phyloP scores from a whole-genome alignment of 176 grass and related monocot species.

The bread wheat (Triticum aestivum) region DNA sequence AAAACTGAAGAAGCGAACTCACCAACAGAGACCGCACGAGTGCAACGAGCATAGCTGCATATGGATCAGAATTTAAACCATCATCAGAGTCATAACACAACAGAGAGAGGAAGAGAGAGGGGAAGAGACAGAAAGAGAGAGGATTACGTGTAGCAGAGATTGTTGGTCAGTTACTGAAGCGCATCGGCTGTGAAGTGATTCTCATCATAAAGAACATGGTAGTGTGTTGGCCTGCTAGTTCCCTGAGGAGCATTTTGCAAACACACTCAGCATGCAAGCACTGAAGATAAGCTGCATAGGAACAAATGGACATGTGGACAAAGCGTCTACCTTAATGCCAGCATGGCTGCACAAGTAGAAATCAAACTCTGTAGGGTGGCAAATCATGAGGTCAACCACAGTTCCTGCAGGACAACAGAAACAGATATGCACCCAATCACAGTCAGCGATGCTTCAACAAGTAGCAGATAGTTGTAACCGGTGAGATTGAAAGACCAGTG shows the following conservation, averaged over 20 bases:
- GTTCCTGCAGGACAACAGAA: slow-evolving; percentile 48
- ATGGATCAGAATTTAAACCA: slow-evolving; percentile 1
- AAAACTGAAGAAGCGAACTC: neutral
- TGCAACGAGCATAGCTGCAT: slow-evolving; percentile 86
- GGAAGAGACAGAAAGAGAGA: neutral
- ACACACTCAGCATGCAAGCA: slow-evolving; percentile 20
- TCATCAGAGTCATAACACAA: neutral
- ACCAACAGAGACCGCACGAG: slow-evolving; percentile 80
- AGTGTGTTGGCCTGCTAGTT: slow-evolving; percentile 73
- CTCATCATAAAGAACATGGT: slow-evolving; percentile 73
- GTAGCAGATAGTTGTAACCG: neutral
- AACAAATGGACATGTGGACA: neutral
- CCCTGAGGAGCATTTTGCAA: slow-evolving; percentile 45
- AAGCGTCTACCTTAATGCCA: slow-evolving; percentile 65
- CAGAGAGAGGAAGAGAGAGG: neutral
- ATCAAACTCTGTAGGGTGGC: slow-evolving; percentile 81
- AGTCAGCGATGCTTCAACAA: neutral
- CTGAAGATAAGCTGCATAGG: neutral
- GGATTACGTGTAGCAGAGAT: slow-evolving; percentile 83
- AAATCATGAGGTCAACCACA: slow-evolving; percentile 65
- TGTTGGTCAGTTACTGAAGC: slow-evolving; percentile 71
- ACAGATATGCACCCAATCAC: neutral
- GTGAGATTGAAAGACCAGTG: no score
- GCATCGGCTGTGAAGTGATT: slow-evolving; percentile 52
- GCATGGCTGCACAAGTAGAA: slow-evolving; percentile 94